Evolutionary conservation across 169 alveolate genomes (phyloP).

Genomic region (Plasmodium fragile): DNA sequence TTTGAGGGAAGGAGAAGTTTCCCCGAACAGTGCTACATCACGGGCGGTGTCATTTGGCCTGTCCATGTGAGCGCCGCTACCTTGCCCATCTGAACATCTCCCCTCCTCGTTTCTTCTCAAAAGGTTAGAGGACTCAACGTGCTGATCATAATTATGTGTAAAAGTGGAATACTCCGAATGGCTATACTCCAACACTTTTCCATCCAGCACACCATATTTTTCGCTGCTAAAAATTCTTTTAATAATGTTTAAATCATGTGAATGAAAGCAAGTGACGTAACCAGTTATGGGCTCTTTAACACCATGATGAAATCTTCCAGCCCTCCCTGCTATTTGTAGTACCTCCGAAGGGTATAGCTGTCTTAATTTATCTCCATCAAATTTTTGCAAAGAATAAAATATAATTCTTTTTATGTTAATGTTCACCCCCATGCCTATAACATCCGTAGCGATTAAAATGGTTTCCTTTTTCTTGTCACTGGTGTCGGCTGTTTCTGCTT

Average conservation of each 20-base stretch:
- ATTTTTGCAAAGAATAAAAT: conserved; percentile 87
- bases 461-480: conserved; percentile 81
- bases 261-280: conserved; percentile 41
- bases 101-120: neutral
- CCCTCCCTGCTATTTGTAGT: conserved; percentile 94
- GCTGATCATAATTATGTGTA: neutral
- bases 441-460: conserved; percentile 93
- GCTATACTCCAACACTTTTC: neutral
- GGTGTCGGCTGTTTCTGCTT: neutral
- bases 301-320: conserved; percentile 89
- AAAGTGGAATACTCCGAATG: neutral
- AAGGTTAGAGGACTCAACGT: neutral
- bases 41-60: too few species aligned
- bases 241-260: conserved; percentile 18
- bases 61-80: neutral
- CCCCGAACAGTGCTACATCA: too few species aligned
- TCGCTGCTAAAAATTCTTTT: conserved; percentile 16
- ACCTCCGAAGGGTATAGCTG: conserved; percentile 84
- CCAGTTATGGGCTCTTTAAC: conserved; percentile 5
- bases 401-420: conserved; percentile 90
- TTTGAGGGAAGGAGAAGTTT: too few species aligned
- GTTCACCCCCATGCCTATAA: conserved; percentile 96
- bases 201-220: neutral
- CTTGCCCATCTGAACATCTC: neutral
- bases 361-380: conserved; percentile 81